A percentile compares a stretch with the other conserved stretches of the same genome.
Conservation (phyloP, 2,329 filamentous ascomycete genomes). For the Fusarium staphyleae region DNA sequence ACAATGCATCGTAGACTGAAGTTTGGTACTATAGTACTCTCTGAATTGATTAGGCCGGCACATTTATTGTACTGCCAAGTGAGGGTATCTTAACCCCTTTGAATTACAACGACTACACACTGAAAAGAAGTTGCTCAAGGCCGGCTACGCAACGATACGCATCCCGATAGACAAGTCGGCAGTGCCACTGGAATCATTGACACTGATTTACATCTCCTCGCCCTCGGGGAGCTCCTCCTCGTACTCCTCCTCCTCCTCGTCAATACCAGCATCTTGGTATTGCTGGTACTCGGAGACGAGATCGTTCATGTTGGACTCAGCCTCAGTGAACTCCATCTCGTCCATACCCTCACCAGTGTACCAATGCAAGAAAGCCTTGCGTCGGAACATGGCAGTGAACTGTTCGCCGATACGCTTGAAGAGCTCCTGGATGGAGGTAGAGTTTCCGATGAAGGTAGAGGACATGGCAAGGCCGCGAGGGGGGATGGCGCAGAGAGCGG, state of each 20-base stretch:
- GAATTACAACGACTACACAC: slow-evolving; percentile 44
- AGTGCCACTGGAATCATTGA: not conserved
- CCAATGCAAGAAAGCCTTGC: slow-evolving; percentile 99
- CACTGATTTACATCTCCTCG: slow-evolving; percentile 56
- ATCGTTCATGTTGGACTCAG: slow-evolving; percentile 99
- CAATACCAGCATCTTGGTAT: slow-evolving; percentile 98
- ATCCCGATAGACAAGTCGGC: slow-evolving; percentile 15
- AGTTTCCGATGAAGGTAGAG: slow-evolving; percentile 98
- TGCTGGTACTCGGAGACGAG: slow-evolving; percentile 99
- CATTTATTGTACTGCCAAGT: slow-evolving; percentile 45
- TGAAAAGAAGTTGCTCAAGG: slow-evolving; percentile 44
- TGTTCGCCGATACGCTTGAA: slow-evolving; percentile 99
- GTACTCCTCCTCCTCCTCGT: slow-evolving; percentile 96
- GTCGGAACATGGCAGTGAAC: slow-evolving; percentile 99
- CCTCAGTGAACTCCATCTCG: slow-evolving; percentile 99
- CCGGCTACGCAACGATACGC: slow-evolving; percentile 34
- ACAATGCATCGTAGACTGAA: not conserved
- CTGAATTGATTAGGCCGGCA: slow-evolving; percentile 41
- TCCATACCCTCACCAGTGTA: slow-evolving; percentile 99
- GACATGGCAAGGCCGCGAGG: slow-evolving; percentile 99
- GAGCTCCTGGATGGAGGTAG: slow-evolving; percentile 98
- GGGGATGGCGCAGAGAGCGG: slow-evolving; percentile 97
- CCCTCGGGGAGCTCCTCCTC: slow-evolving; percentile 85
- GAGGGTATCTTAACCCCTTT: slow-evolving; percentile 52
- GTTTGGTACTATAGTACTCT: slow-evolving; percentile 44